Evolutionary conservation across 495 filamentous ascomycete species (phyloP).

Genomic region (Alectoria sarmentosa): DNA sequence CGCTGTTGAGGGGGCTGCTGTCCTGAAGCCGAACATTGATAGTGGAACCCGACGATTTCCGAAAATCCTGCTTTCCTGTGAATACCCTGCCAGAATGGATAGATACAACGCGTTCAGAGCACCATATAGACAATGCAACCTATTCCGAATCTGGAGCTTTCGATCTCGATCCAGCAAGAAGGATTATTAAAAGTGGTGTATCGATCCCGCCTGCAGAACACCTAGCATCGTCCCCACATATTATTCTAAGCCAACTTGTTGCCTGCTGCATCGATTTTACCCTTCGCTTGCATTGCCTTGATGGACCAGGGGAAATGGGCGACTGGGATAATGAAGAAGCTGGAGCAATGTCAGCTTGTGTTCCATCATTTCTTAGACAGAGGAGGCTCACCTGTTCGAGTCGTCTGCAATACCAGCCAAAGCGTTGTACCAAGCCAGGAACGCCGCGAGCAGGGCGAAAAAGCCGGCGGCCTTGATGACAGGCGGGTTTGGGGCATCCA

Average conservation of each 20-base stretch:
- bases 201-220: not conserved
- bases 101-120: not conserved
- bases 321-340: conserved; percentile 94
- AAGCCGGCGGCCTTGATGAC: conserved; percentile 75
- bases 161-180: not conserved
- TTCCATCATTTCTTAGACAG: conserved; percentile 4
- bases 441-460: conserved; percentile 84
- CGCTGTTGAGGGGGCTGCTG: too few species aligned
- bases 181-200: conserved; percentile 3
- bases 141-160: not conserved
- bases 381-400: conserved; percentile 55
- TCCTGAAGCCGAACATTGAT: too few species aligned
- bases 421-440: conserved; percentile 95
- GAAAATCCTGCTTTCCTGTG: not conserved
- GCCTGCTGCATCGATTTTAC: conserved; percentile 35
- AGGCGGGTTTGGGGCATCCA: conserved; percentile 37
- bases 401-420: conserved; percentile 87
- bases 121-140: not conserved
- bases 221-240: not conserved
- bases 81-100: not conserved
- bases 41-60: too few species aligned
- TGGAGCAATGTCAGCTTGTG: conserved; percentile 33
- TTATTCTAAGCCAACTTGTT: conserved; percentile 16
- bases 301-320: conserved; percentile 96
- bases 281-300: conserved; percentile 60